These are phyloP conservation scores for Aspergillus flavus DNA, from an alignment of 2,329 filamentous ascomycete genomes.

Conservation along the genomic window DNA sequence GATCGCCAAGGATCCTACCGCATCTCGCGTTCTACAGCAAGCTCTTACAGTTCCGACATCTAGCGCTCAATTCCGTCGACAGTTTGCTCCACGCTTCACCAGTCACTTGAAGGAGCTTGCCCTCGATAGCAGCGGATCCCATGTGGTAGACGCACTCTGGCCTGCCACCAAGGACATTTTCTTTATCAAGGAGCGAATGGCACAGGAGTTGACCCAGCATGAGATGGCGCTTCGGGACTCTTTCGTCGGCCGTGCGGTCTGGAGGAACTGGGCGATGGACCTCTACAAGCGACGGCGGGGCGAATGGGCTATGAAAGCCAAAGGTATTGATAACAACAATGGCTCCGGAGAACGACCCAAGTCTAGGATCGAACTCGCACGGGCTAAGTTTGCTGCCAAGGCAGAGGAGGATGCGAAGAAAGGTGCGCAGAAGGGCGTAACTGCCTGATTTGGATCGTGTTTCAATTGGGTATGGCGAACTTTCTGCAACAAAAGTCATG, in stretches of 20 bases:
- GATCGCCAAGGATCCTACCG: conserved; percentile 65
- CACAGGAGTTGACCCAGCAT: conserved; percentile 61
- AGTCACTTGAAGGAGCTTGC: conserved; percentile 63
- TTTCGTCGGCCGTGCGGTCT: conserved; percentile 67
- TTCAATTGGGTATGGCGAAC: not conserved
- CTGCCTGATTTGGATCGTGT: conserved; percentile 5
- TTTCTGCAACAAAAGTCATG: not conserved
- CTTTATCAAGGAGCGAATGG: conserved; percentile 69
- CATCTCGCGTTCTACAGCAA: conserved; percentile 66
- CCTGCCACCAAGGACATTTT: conserved; percentile 64
- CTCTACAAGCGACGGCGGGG: conserved; percentile 64
- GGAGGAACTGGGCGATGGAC: conserved; percentile 76
- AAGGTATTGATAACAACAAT: conserved; percentile 46
- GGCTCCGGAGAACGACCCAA: conserved; percentile 41
- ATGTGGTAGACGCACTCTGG: conserved; percentile 70
- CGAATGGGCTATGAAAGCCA: conserved; percentile 67
- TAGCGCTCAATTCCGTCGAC: conserved; percentile 60
- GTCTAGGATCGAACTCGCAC: conserved; percentile 59
- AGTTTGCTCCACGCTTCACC: conserved; percentile 65
- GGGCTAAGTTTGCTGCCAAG: conserved; percentile 57
- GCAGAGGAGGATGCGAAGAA: conserved; percentile 20
- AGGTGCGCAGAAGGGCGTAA: conserved; percentile 6
- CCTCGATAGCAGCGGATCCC: conserved; percentile 64
- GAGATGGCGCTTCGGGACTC: conserved; percentile 66
- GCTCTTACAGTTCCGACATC: conserved; percentile 60